These are phyloP conservation scores for Albifimbria verrucaria DNA, from an alignment of 2,329 filamentous ascomycete species.

Conservation along the genomic window DNA sequence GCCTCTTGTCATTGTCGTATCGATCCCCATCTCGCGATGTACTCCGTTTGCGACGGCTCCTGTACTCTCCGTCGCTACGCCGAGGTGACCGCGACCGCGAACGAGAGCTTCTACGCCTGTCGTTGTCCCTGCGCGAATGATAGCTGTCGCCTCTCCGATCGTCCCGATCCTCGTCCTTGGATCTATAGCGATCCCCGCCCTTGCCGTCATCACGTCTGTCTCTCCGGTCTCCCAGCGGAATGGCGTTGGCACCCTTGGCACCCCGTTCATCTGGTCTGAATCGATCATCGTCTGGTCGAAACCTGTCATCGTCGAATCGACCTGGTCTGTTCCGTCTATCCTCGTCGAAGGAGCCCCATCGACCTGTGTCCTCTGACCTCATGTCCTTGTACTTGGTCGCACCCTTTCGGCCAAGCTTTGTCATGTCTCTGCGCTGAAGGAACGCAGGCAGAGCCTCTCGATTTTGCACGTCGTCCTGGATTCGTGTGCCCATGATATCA, in stretches of 20 bases:
- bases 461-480: constrained; percentile 79
- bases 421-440: constrained; percentile 90
- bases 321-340: constrained; percentile 33
- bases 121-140: constrained; percentile 18
- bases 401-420: constrained; percentile 88
- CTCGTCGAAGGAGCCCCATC: constrained; percentile 69
- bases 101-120: constrained; percentile 20
- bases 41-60: constrained; percentile 54
- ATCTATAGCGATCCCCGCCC: constrained; percentile 19
- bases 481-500: constrained; percentile 81
- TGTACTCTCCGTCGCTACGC: constrained; percentile 40
- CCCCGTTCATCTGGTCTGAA: constrained; percentile 39
- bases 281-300: constrained; percentile 59
- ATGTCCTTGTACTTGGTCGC: constrained; percentile 88
- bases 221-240: constrained; percentile 64
- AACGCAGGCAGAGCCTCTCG: constrained; percentile 84
- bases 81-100: constrained; percentile 52
- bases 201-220: constrained; percentile 26
- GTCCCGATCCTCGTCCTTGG: constrained; percentile 28
- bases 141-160: constrained; percentile 21
- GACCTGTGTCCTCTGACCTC: constrained; percentile 83
- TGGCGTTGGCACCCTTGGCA: constrained; percentile 65
- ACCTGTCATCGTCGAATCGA: constrained; percentile 58
- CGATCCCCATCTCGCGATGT: constrained; percentile 52
- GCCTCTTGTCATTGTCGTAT: constrained; percentile 57